Evolutionary conservation across 495 filamentous ascomycete species (phyloP).

Genomic region (Mytilinidion resinicola): DNA sequence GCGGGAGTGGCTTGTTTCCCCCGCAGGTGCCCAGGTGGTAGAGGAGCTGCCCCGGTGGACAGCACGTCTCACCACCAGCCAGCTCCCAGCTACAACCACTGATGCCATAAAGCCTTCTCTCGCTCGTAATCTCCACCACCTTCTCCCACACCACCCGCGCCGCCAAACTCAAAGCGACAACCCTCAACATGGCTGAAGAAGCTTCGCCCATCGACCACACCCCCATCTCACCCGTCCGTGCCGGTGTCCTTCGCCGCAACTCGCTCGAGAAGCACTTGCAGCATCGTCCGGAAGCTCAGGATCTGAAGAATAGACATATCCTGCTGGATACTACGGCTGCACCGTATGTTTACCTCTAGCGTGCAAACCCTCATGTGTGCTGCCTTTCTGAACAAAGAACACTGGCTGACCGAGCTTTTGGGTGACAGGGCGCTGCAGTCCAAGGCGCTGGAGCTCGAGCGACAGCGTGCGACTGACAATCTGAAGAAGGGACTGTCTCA

Average conservation of each 20-base stretch:
- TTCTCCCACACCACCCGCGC: not conserved
- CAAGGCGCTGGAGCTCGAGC: slow-evolving; percentile 55
- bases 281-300: slow-evolving; percentile 69
- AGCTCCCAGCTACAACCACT: not conserved
- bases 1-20: not conserved
- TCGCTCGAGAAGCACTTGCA: slow-evolving; percentile 83
- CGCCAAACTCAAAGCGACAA: not conserved
- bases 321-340: slow-evolving; percentile 65
- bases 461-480: slow-evolving; percentile 56
- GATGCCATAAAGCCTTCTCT: too few relatives aligned
- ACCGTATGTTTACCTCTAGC: slow-evolving; percentile 45
- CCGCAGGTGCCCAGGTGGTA: too few relatives aligned
- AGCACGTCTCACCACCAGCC: not conserved
- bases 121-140: not conserved
- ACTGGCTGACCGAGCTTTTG: slow-evolving; percentile 4
- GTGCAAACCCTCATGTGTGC: not conserved
- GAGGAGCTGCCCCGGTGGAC: too few relatives aligned
- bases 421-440: slow-evolving; percentile 53
- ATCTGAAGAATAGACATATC: slow-evolving; percentile 72
- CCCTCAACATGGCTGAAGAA: slow-evolving; percentile 12
- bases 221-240: slow-evolving; percentile 55
- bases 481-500: slow-evolving; percentile 62
- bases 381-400: not conserved
- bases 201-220: slow-evolving; percentile 43
- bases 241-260: slow-evolving; percentile 61